Conservation (phyloP, 1,284 basidiomycete species). For the Vanrija sp. region DNA sequence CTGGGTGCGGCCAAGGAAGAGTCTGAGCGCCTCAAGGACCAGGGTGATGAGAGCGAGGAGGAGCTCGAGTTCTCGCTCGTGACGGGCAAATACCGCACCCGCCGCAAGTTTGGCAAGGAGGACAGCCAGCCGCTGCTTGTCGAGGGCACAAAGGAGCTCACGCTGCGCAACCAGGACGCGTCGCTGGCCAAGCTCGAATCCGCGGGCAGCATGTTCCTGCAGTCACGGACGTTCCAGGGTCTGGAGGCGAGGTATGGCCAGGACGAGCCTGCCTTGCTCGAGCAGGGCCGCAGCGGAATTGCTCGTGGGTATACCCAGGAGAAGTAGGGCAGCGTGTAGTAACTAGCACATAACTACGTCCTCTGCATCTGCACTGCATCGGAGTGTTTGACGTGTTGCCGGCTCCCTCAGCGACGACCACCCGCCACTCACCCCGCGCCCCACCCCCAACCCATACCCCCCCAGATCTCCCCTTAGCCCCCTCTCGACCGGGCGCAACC, state of each 20-base stretch:
- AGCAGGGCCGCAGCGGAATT: conserved; percentile 85
- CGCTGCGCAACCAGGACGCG: conserved; percentile 62
- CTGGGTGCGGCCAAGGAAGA: conserved; percentile 24
- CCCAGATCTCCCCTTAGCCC: too few relatives aligned
- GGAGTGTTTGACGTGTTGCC: too few relatives aligned
- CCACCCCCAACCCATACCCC: too few relatives aligned
- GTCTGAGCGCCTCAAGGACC: conserved; percentile 17
- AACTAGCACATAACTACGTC: not conserved
- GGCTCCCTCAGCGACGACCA: too few relatives aligned
- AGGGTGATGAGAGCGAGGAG: conserved; percentile 49
- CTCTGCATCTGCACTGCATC: too few relatives aligned
- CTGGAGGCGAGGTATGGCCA: conserved; percentile 74
- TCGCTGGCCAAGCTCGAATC: conserved; percentile 58
- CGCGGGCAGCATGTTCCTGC: conserved; percentile 58
- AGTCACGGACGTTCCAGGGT: conserved; percentile 68
- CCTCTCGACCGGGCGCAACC: too few relatives aligned
- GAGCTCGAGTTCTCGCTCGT: conserved; percentile 78
- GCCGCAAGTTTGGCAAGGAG: conserved; percentile 20
- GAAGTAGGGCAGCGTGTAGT: too few relatives aligned
- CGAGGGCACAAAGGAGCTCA: conserved; percentile 43
- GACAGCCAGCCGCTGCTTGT: not conserved
- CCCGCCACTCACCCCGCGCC: too few relatives aligned
- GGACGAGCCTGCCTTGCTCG: conserved; percentile 73
- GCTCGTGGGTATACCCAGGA: conserved; percentile 72
- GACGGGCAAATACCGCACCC: conserved; percentile 78